Evolutionary conservation across 2,329 filamentous ascomycete genomes (phyloP).

Genomic region (Fusarium tupiense): DNA sequence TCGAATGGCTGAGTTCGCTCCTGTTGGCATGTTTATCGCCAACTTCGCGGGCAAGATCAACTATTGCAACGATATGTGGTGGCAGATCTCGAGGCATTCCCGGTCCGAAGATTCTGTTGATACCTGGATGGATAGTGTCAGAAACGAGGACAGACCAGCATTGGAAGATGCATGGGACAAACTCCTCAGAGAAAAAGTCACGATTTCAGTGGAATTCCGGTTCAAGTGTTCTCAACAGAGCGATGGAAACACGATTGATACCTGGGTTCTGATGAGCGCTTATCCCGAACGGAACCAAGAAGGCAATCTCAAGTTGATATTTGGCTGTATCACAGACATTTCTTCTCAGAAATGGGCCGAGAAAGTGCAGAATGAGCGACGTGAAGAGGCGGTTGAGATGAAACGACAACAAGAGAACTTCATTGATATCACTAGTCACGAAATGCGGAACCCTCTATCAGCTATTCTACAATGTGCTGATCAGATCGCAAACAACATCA

Average conservation of each 20-base stretch:
- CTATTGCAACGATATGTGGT: conserved; percentile 85
- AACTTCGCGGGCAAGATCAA: conserved; percentile 75
- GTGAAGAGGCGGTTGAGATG: conserved; percentile 82
- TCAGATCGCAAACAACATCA: conserved; percentile 68
- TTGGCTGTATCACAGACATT: conserved; percentile 86
- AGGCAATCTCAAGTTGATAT: conserved; percentile 76
- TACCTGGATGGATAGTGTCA: conserved; percentile 78
- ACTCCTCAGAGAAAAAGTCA: conserved; percentile 68
- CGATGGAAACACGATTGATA: conserved; percentile 70
- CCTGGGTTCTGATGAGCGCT: conserved; percentile 81
- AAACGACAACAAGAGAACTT: conserved; percentile 79
- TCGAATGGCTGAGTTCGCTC: conserved; percentile 84
- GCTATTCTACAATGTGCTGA: conserved; percentile 81
- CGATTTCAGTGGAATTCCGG: conserved; percentile 77
- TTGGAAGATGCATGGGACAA: conserved; percentile 71
- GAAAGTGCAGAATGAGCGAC: conserved; percentile 78
- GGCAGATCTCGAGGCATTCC: conserved; percentile 74
- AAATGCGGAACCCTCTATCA: conserved; percentile 80
- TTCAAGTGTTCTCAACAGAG: conserved; percentile 75
- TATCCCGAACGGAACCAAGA: conserved; percentile 75
- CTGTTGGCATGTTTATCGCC: conserved; percentile 88
- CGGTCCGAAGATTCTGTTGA: conserved; percentile 67
- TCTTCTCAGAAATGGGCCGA: conserved; percentile 88
- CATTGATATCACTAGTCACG: conserved; percentile 78
- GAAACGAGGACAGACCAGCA: conserved; percentile 69